Percentiles rank a stretch among this genome's conserved stretches.
phyloP scores from a whole-genome alignment of 2,329 filamentous ascomycete genomes.

The Seiridium cupressi region DNA sequence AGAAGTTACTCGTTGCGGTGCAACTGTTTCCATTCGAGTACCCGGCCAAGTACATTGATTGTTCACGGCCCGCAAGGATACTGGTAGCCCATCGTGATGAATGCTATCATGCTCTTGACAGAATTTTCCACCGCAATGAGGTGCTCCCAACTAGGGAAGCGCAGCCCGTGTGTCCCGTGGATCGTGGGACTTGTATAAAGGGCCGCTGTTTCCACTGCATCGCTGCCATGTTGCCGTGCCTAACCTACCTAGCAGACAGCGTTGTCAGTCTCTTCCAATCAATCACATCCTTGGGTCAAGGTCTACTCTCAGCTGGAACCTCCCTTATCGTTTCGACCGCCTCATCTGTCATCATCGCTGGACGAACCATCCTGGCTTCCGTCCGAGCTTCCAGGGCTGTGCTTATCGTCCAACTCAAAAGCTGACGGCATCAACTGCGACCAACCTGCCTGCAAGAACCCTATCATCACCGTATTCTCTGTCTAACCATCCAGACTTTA shows the following conservation, averaged over 20 bases:
- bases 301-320: neutral
- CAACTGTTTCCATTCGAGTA: neutral
- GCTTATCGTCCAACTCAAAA: constrained; percentile 6
- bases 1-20: neutral
- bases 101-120: constrained; percentile 9
- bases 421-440: constrained; percentile 5
- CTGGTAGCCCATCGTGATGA: constrained; percentile 3
- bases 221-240: neutral
- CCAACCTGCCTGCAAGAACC: neutral
- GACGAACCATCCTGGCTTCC: neutral
- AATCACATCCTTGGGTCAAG: neutral
- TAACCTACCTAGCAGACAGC: neutral
- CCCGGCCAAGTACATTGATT: neutral
- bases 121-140: constrained; percentile 5
- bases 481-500: constrained; percentile 1
- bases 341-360: neutral
- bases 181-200: neutral
- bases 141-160: constrained; percentile 1
- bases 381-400: constrained; percentile 6
- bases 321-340: neutral
- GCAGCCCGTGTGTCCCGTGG: neutral
- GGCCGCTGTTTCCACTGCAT: neutral
- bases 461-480: neutral
- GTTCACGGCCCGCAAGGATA: neutral
- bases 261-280: neutral